phyloP scores from a whole-genome alignment of 2,329 filamentous ascomycete genomes.

The Ceratocystis cubensis region DNA sequence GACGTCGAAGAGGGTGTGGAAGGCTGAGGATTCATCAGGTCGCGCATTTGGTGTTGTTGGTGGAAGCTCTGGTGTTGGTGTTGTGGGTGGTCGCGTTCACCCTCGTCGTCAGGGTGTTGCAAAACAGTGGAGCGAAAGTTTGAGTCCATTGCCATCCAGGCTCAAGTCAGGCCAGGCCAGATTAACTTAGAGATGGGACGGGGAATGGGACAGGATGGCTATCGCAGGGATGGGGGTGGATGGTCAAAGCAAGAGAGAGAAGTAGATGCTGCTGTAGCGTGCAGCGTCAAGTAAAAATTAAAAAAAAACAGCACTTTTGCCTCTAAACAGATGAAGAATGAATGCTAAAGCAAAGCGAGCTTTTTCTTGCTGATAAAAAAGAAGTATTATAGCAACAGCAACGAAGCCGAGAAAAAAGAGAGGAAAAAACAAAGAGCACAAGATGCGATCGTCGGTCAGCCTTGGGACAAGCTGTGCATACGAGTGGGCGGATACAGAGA shows the following conservation, averaged over 20 bases:
- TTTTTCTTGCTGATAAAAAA: no score
- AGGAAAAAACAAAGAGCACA: no score
- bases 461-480: no score
- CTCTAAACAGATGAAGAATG: background rate
- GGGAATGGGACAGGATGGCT: background rate
- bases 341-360: background rate
- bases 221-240: background rate
- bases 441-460: no score
- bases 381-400: background rate
- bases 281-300: no score
- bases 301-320: no score
- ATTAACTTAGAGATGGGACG: conserved; percentile 9
- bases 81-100: conserved; percentile 26
- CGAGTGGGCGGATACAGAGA: no score
- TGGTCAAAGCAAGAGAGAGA: background rate
- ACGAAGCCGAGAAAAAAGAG: background rate
- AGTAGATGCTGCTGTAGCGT: background rate
- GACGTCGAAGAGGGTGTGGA: conserved; percentile 24
- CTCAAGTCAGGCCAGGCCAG: no score
- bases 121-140: conserved; percentile 40
- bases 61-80: conserved; percentile 23
- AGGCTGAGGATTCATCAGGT: conserved; percentile 34
- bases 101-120: conserved; percentile 35
- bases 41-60: conserved; percentile 32
- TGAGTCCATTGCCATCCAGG: conserved; percentile 31